phyloP scores from a whole-genome alignment of 768 basidiomycete species.

The Mycena galericulata region DNA sequence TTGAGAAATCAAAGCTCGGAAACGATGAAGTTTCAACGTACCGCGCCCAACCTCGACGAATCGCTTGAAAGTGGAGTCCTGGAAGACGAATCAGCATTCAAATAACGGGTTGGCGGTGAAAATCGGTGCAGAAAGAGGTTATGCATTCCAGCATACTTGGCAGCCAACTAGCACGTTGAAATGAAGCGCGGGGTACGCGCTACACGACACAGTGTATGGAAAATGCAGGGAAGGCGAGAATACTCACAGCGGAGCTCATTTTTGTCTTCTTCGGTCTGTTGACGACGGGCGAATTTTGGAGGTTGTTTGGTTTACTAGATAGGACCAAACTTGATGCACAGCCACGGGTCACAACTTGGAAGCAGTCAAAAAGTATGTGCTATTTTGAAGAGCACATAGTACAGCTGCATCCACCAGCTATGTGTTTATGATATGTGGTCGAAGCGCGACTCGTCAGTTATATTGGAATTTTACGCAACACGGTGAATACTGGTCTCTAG shows the following conservation, averaged over 20 bases:
- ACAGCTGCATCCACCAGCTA: no score
- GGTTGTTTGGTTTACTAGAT: not conserved
- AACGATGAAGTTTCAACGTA: constrained; percentile 46
- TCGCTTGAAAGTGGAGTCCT: constrained; percentile 93
- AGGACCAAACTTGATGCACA: not conserved
- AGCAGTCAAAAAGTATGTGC: not conserved
- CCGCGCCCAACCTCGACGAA: constrained; percentile 99
- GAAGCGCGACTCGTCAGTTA: no score
- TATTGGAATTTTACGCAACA: no score
- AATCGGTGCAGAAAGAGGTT: not conserved
- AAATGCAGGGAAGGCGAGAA: not conserved
- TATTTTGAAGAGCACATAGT: no score
- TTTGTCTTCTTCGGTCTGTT: constrained; percentile 25
- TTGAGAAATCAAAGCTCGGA: constrained; percentile 17
- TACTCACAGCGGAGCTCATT: constrained; percentile 34
- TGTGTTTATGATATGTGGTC: no score
- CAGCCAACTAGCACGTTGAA: not conserved
- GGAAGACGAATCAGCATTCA: constrained; percentile 15
- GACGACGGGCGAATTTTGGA: constrained; percentile 16
- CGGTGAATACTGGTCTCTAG: no score
- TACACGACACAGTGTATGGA: not conserved
- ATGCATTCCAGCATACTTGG: not conserved
- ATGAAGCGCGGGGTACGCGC: not conserved
- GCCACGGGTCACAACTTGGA: not conserved
- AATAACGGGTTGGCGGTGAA: not conserved